phyloP scores from a whole-genome alignment of 352 stramenopile species.

The Thalassiosira mediterranea region DNA sequence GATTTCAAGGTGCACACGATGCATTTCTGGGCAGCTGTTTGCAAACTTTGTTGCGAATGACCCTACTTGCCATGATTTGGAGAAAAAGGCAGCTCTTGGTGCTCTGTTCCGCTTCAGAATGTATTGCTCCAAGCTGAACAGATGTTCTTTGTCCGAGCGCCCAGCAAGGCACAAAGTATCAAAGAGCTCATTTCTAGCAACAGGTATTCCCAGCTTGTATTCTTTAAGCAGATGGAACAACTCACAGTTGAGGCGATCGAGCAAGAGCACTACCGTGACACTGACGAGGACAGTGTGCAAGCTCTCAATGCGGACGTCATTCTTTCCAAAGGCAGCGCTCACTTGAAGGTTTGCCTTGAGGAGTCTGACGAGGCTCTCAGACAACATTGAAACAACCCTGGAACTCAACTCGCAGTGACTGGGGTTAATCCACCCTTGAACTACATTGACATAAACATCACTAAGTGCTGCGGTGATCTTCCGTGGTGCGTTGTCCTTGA shows the following conservation, averaged over 20 bases:
- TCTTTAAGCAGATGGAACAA: slow-evolving; percentile 14
- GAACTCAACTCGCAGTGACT: no score
- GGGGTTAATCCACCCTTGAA: no score
- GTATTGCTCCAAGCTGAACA: slow-evolving; percentile 8
- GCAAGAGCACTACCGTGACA: slow-evolving; percentile 14
- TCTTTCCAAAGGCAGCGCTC: no score
- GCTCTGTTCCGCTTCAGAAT: slow-evolving; percentile 8
- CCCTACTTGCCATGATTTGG: neutral
- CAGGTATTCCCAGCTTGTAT: slow-evolving; percentile 10
- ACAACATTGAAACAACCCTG: no score
- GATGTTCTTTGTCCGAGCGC: slow-evolving; percentile 12
- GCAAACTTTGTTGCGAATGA: slow-evolving; percentile 16
- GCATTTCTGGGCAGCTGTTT: slow-evolving; percentile 4
- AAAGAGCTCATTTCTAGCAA: slow-evolving; percentile 1
- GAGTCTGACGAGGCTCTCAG: no score
- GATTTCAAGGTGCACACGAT: slow-evolving; percentile 3
- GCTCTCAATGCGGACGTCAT: slow-evolving; percentile 11
- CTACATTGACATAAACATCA: no score
- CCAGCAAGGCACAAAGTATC: slow-evolving; percentile 9
- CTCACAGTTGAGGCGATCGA: slow-evolving; percentile 19
- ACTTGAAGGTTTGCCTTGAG: no score
- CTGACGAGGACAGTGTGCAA: slow-evolving; percentile 10
- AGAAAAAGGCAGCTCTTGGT: slow-evolving; percentile 3
- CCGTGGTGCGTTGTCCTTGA: no score
- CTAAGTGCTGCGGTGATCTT: no score